Base-by-base conservation (phyloP, 441 rosid species). In the Euphorbia corollata region DNA sequence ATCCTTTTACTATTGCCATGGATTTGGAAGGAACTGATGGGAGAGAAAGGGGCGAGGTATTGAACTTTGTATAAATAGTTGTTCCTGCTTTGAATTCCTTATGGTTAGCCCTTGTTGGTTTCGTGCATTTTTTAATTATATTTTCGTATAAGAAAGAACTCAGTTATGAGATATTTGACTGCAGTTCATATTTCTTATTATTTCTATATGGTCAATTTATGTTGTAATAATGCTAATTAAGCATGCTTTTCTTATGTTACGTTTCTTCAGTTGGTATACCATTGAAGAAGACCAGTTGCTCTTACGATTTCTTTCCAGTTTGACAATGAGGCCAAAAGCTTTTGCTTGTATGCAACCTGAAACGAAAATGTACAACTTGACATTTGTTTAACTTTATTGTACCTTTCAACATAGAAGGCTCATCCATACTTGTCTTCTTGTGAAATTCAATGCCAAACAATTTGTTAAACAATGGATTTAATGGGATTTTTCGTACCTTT, bases 21-120 rank as follows among this genome's bases (percentile, higher is more conserved):
- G 99, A 93, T 80, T 84, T 91, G 76, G 97, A 93, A 86, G 99
- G 99, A 55, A 89, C 95, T 1, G 99, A 91, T 75, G 91, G 96
- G 43, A 93, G 92, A 72, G 99, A 87, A 75, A 80, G 97, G 71
- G 97, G 96, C 65, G 97, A 93, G 99, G 99, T 93, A 72, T 59
- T 59, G 13, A 64, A 45, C 34, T 12, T 19, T 71, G 45, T 20
- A 5, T n/a, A 32, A 8, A 12, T 8, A 16, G 60, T 9, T 19
- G 0, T 55, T 0, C 11, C 39, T 67, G 53, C 27, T 56, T 15
- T 12, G 30, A 11, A 22, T 65, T 59, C 9, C 5, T 51, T 9
- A 18, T 23, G 32, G 47, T 19, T 59, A 36, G 24, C 8, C 9
- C 54, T 8, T 48, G 34, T 34, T 47, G 32, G 54, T 41, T 53